A percentile compares a stretch with the other conserved stretches of the same genome.
Evolutionary conservation across 305 asterid genomes (phyloP).

Genomic region (Plantago rigida): DNA sequence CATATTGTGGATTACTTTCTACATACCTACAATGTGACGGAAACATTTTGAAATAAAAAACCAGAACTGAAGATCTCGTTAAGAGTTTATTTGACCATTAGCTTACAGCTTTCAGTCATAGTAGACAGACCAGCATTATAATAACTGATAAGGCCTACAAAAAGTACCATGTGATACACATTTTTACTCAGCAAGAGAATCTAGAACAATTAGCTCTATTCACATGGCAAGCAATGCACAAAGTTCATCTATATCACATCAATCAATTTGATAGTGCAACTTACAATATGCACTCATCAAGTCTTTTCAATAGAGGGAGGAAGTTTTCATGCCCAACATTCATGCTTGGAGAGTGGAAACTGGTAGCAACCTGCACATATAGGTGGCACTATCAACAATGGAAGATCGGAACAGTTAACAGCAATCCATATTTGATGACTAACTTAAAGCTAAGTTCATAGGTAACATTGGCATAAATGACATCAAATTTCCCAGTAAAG

Average conservation of each 20-base stretch:
- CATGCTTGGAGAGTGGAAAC: constrained; percentile 87
- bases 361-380: constrained; percentile 81
- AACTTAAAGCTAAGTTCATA: constrained; percentile 1
- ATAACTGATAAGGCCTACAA: constrained; percentile 7
- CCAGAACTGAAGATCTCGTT: constrained; percentile 11
- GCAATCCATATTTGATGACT: constrained; percentile 12
- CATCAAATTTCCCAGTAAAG: constrained; percentile 2
- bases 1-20: constrained; percentile 93
- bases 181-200: constrained; percentile 12
- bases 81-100: background rate
- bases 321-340: constrained; percentile 63
- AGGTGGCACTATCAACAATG: constrained; percentile 29
- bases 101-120: constrained; percentile 16
- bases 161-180: constrained; percentile 10
- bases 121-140: constrained; percentile 4
- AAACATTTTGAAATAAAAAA: constrained; percentile 7
- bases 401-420: constrained; percentile 19
- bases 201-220: background rate
- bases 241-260: constrained; percentile 5
- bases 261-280: constrained; percentile 30
- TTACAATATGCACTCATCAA: constrained; percentile 93
- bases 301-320: constrained; percentile 84
- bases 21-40: constrained; percentile 55
- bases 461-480: constrained; percentile 10
- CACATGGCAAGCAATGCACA: constrained; percentile 7